These are phyloP conservation scores for Rosa hybrid DNA, from an alignment of 331 rosid genomes.

Conservation along the genomic window DNA sequence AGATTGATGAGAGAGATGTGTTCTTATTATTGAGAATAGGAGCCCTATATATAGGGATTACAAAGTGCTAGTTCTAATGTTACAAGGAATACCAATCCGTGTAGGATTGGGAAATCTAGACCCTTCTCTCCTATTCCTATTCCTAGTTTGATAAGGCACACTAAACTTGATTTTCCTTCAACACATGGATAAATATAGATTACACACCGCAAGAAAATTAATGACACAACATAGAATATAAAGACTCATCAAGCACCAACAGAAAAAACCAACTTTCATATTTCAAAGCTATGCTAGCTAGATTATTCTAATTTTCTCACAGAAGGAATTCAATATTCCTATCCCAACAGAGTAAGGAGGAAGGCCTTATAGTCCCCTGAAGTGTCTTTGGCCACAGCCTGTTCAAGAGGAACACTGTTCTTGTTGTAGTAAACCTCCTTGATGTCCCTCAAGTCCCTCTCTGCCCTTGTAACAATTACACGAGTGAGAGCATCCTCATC, in stretches of 20 bases:
- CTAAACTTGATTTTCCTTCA: too few relatives aligned
- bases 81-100: too few relatives aligned
- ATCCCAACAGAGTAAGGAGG: slow-evolving; percentile 66
- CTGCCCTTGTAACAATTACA: slow-evolving; percentile 79
- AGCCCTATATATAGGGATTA: too few relatives aligned
- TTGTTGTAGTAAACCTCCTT: slow-evolving; percentile 71
- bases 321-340: slow-evolving; percentile 24
- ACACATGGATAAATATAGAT: not conserved
- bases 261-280: not conserved
- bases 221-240: not conserved
- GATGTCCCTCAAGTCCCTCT: slow-evolving; percentile 70
- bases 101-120: too few relatives aligned
- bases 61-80: too few relatives aligned
- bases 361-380: slow-evolving; percentile 71
- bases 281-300: not conserved
- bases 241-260: slow-evolving; percentile 18
- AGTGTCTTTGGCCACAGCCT: slow-evolving; percentile 58
- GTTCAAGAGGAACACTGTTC: slow-evolving; percentile 68
- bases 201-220: slow-evolving; percentile 8
- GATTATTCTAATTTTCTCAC: not conserved
- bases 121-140: too few relatives aligned
- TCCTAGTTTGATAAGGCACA: too few relatives aligned
- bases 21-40: too few relatives aligned
- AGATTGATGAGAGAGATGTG: too few relatives aligned
- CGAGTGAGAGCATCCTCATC: slow-evolving; percentile 76